A percentile compares a stretch with the other conserved stretches of the same genome.
phyloP scores from a whole-genome alignment of 2,329 filamentous ascomycete genomes.

The Neonectria faginata region DNA sequence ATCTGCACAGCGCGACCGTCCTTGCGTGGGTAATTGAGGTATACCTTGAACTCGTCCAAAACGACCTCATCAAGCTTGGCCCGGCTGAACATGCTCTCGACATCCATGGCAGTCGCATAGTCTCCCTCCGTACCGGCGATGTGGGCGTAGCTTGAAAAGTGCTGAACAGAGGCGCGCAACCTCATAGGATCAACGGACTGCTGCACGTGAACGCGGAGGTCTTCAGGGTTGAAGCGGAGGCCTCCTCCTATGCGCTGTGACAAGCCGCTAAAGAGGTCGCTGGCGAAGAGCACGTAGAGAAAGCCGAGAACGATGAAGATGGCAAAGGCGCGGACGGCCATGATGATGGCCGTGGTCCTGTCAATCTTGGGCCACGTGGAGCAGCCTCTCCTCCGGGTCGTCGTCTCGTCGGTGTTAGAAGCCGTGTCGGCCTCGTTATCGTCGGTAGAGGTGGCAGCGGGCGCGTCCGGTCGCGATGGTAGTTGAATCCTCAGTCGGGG shows the following conservation, averaged over 20 bases:
- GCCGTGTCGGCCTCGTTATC: constrained; percentile 43
- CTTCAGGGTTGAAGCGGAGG: constrained; percentile 83
- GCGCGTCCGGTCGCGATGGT: constrained; percentile 52
- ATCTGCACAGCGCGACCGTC: constrained; percentile 86
- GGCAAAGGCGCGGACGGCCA: constrained; percentile 79
- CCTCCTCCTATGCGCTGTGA: constrained; percentile 72
- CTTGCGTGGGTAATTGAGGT: constrained; percentile 88
- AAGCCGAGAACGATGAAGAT: constrained; percentile 80
- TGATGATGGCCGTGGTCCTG: constrained; percentile 63
- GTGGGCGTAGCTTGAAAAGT: constrained; percentile 87
- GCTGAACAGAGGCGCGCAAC: constrained; percentile 78
- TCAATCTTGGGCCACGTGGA: constrained; percentile 53
- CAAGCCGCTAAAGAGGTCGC: constrained; percentile 80
- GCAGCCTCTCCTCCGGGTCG: constrained; percentile 41
- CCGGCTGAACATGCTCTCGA: constrained; percentile 79
- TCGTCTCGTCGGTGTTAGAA: constrained; percentile 44
- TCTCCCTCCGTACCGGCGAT: constrained; percentile 95
- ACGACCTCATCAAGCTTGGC: constrained; percentile 80
- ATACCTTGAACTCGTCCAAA: constrained; percentile 86
- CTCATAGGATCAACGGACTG: constrained; percentile 75
- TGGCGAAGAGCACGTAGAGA: constrained; percentile 87
- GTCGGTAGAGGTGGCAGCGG: constrained; percentile 35
- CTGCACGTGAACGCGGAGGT: constrained; percentile 80
- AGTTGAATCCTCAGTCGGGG: constrained; percentile 64
- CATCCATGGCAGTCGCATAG: constrained; percentile 85